Evolutionary conservation across 1,139 yeast species (phyloP), one percentile per base, ranked within the genome.

Genomic region (Nakaseomyces glabratus): DNA sequence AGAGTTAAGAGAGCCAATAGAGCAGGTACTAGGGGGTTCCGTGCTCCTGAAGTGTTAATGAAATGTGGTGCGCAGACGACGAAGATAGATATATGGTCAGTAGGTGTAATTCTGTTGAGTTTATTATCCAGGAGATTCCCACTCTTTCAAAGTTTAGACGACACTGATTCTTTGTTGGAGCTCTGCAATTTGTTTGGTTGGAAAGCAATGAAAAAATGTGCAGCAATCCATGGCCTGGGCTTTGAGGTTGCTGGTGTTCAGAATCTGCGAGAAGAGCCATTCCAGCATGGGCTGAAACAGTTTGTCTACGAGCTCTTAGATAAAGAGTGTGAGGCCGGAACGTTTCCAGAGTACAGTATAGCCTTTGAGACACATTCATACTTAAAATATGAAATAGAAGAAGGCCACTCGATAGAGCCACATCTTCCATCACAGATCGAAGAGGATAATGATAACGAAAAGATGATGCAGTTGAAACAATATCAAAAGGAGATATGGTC

Each of bases 21-120:
- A 49, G 98, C 98, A 1, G 99, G 99, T 2, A 93, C 99, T 0
- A 71, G 98, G 48, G 97, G 97, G 0, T 86, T 86, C 55, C 69
- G 97, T 46, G 95, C 97, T 0, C 96, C 96, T 0, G 97, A 86
- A 55, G 96, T 86, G 2, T 63, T 88, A 39, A 71, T 86, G 59
- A 85, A 85, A 56, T 86, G 97, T 58, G 74, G 84, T 1, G 77
- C 82, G 40, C 97, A 88, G 60, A 69, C 81, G 6, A 73, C 84
- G 2, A 79, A 79, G 53, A 73, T 86, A 26, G 96, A 86, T 57
- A 72, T 85, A 11, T 86, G 96, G 96, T 79, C 95, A 2, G 93
- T 88, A 0, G 96, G 96, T 2, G 84, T 86, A 4, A 81, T 85
- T 45, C 71, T 86, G 19, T 63, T 86, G 39, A 79, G 93, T 31